These are phyloP conservation scores for Russula ochroleuca DNA, from an alignment of 768 basidiomycete genomes.

Conservation along the genomic window DNA sequence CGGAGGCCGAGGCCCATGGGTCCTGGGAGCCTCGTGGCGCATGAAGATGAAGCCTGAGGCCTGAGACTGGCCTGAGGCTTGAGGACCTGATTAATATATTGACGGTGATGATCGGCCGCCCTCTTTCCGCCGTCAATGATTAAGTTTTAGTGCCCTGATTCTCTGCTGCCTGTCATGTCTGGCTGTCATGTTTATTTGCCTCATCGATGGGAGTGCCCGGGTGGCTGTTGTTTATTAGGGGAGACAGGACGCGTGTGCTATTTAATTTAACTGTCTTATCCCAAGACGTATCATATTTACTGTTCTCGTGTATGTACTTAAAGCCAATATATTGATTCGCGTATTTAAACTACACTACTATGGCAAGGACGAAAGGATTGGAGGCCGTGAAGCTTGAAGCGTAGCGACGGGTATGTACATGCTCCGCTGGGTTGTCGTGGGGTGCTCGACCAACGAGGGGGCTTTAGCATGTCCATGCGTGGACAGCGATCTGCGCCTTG, in stretches of 20 bases:
- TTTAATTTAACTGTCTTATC: not conserved
- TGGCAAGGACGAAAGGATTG: not conserved
- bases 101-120: no score
- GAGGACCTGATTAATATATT: no score
- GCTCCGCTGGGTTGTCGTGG: conserved; percentile 20
- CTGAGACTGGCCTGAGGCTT: no score
- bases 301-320: not conserved
- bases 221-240: no score
- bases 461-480: no score
- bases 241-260: no score
- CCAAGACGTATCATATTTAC: not conserved
- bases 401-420: not conserved
- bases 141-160: no score
- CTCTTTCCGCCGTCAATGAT: no score
- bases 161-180: no score
- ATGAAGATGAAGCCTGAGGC: not conserved
- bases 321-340: not conserved
- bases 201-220: no score
- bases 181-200: no score
- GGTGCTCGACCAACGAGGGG: not conserved
- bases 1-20: conserved; percentile 12
- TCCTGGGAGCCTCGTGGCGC: not conserved
- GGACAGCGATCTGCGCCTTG: conserved; percentile 3
- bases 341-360: not conserved
- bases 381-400: not conserved